Percentiles rank a stretch among this genome's conserved stretches.
Conservation (phyloP, 805 yeast genomes). For the Candida insectalens region DNA sequence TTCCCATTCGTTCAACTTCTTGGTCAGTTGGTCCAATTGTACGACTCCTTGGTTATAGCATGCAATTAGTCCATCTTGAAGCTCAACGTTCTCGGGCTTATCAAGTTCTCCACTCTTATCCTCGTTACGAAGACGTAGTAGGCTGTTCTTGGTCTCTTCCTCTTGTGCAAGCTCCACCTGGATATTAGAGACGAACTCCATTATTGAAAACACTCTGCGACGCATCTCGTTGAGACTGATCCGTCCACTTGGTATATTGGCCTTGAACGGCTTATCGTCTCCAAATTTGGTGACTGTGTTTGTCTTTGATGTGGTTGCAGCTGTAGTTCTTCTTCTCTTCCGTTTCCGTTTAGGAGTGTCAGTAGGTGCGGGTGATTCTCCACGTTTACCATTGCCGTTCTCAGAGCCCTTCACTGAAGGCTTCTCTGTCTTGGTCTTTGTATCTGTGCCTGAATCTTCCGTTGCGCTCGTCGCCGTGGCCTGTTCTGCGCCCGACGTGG, state of each 20-base stretch:
- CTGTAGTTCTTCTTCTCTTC: neutral
- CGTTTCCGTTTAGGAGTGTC: neutral
- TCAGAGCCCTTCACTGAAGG: neutral
- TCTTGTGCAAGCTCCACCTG: conserved; percentile 77
- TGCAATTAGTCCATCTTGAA: conserved; percentile 32
- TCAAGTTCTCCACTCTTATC: conserved; percentile 16
- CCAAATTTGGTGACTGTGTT: conserved; percentile 29
- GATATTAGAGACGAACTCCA: conserved; percentile 84
- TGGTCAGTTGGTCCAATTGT: conserved; percentile 65
- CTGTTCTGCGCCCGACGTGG: neutral
- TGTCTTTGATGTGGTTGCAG: too few species aligned
- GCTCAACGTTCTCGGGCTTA: conserved; percentile 15
- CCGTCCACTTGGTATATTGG: conserved; percentile 72
- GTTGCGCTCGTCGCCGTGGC: neutral
- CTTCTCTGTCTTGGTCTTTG: neutral
- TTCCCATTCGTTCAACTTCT: conserved; percentile 71
- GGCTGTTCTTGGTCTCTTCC: conserved; percentile 39
- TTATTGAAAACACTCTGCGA: conserved; percentile 77
- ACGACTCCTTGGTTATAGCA: conserved; percentile 51
- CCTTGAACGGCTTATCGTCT: conserved; percentile 66
- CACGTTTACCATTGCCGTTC: neutral
- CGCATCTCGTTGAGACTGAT: conserved; percentile 76
- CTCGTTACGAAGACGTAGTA: conserved; percentile 19
- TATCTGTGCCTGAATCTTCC: neutral
- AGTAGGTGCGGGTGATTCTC: neutral